These are phyloP conservation scores for Turritis glabra DNA, from an alignment of 345 rosid species.

Conservation along the genomic window DNA sequence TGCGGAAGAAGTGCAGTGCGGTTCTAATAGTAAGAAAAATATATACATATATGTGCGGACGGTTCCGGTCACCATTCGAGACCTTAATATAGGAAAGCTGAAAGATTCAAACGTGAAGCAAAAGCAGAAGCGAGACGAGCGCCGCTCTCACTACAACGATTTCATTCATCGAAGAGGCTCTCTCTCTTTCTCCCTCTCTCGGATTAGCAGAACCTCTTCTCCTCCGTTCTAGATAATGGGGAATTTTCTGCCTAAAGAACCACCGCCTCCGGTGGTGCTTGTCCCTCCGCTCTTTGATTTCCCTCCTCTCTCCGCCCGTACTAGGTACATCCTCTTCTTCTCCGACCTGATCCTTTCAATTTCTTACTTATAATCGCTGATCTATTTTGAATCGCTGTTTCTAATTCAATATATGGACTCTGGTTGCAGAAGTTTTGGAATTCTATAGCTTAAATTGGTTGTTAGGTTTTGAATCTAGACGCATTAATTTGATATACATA, in stretches of 20 bases:
- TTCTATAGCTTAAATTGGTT: background rate
- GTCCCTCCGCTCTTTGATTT: slow-evolving; percentile 93
- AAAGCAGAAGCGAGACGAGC: background rate
- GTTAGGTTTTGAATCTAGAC: background rate
- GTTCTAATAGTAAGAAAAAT: too few species aligned
- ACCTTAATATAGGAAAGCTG: background rate
- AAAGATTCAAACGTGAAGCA: slow-evolving; percentile 7
- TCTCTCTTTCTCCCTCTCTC: background rate
- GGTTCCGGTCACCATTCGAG: too few species aligned
- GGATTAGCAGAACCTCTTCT: background rate
- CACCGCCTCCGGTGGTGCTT: slow-evolving; percentile 83
- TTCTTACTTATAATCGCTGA: background rate
- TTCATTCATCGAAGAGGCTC: background rate
- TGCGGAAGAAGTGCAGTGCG: too few species aligned
- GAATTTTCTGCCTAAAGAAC: slow-evolving; percentile 53
- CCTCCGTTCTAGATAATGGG: slow-evolving; percentile 48
- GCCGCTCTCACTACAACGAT: background rate
- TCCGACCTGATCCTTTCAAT: background rate
- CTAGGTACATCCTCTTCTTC: slow-evolving; percentile 47
- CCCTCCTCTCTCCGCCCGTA: slow-evolving; percentile 90
- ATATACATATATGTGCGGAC: too few species aligned
- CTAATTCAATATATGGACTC: background rate
- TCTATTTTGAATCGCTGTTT: background rate
- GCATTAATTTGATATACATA: background rate
- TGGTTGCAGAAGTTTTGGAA: background rate